Evolutionary conservation across 257 asterid species (phyloP).

Genomic region (Scutellaria galericulata): DNA sequence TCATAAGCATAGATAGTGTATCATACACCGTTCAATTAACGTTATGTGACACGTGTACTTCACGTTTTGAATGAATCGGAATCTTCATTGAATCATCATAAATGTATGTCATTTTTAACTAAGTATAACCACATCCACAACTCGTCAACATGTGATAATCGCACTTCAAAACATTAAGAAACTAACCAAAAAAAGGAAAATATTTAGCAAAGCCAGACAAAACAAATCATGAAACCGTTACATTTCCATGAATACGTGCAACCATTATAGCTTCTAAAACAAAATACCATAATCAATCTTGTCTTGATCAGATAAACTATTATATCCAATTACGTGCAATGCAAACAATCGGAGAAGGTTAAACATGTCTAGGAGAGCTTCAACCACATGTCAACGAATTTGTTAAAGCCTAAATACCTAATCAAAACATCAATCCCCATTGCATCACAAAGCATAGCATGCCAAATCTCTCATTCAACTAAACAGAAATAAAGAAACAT

Average conservation of each 20-base stretch:
- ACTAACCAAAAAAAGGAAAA: neutral
- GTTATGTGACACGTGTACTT: neutral
- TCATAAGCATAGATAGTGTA: neutral
- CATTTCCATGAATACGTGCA: neutral
- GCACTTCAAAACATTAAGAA: neutral
- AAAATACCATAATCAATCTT: neutral
- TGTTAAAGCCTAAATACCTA: neutral
- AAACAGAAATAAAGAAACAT: neutral
- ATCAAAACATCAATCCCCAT: slow-evolving; percentile 10
- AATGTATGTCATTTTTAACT: neutral
- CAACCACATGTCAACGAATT: neutral
- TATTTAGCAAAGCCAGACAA: neutral
- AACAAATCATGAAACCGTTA: neutral
- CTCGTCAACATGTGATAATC: neutral
- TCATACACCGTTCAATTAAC: neutral
- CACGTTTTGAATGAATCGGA: neutral
- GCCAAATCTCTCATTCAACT: neutral
- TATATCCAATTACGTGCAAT: neutral
- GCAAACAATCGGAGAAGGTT: neutral
- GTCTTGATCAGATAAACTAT: neutral
- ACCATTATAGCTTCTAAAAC: neutral
- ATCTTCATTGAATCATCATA: neutral
- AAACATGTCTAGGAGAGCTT: neutral
- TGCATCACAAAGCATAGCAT: slow-evolving; percentile 6
- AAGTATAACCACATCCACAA: slow-evolving; percentile 9